These are phyloP conservation scores for Rhododendron molle DNA, from an alignment of 148 eudicot genomes.

Conservation along the genomic window DNA sequence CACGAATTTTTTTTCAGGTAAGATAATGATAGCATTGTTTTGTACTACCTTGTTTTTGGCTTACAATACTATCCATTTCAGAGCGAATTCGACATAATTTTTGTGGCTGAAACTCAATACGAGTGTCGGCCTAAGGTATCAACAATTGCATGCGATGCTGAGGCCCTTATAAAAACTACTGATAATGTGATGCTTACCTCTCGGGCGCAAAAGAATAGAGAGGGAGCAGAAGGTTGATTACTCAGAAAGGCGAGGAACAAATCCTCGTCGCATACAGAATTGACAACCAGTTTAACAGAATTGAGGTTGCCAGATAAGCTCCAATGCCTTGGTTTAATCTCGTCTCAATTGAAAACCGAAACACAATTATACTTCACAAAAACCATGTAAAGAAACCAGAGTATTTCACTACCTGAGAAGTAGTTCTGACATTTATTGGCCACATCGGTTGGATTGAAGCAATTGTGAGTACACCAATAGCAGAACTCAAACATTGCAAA, in stretches of 20 bases:
- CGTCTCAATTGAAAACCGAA: background rate
- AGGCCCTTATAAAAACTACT: background rate
- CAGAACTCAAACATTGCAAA: background rate
- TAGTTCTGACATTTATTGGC: background rate
- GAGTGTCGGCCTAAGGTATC: background rate
- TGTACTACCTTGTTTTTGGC: background rate
- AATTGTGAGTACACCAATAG: background rate
- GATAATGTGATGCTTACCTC: background rate
- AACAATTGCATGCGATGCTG: background rate
- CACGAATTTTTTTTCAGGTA: background rate
- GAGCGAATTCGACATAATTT: background rate
- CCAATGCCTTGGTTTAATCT: background rate
- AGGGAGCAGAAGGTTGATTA: background rate
- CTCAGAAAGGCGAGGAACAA: background rate
- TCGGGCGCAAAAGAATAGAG: background rate
- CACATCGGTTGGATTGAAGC: background rate
- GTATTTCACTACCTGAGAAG: background rate
- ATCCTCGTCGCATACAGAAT: background rate
- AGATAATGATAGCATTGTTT: background rate
- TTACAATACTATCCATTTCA: background rate
- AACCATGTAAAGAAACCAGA: background rate
- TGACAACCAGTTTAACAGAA: background rate
- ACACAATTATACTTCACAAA: background rate
- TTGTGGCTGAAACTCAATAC: background rate
- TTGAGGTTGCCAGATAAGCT: background rate